phyloP scores from a whole-genome alignment of 495 filamentous ascomycete species.

The Tuber brumale region DNA sequence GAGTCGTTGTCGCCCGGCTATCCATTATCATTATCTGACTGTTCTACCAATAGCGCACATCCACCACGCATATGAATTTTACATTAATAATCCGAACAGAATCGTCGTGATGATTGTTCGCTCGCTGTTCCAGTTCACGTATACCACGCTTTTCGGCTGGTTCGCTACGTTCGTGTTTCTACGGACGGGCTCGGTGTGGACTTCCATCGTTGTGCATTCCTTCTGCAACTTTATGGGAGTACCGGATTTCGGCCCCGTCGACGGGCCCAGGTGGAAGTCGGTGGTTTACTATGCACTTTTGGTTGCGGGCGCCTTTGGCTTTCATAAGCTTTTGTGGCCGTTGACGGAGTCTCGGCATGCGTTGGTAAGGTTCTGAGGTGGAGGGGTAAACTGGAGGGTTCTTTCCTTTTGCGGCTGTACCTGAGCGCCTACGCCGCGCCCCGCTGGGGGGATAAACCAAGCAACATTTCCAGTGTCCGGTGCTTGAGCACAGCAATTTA shows the following conservation, averaged over 20 bases:
- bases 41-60: neutral
- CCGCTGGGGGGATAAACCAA: neutral
- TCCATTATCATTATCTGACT: neutral
- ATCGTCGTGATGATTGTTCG: slow-evolving; percentile 55
- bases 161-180: slow-evolving; percentile 87
- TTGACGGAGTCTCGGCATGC: slow-evolving; percentile 59
- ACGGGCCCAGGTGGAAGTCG: slow-evolving; percentile 47
- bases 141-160: slow-evolving; percentile 88
- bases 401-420: neutral
- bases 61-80: slow-evolving; percentile 74
- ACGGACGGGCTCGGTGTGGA: slow-evolving; percentile 70
- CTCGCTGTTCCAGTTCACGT: slow-evolving; percentile 78
- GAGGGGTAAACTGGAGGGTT: neutral
- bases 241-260: slow-evolving; percentile 54
- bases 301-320: slow-evolving; percentile 61
- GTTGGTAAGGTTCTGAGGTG: slow-evolving; percentile 39
- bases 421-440: neutral
- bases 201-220: slow-evolving; percentile 66
- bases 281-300: slow-evolving; percentile 70
- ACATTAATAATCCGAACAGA: slow-evolving; percentile 65
- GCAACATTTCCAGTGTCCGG: neutral
- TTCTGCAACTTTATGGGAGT: slow-evolving; percentile 93
- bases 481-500: neutral
- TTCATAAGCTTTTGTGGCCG: slow-evolving; percentile 61
- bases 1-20: neutral